A percentile compares a stretch with the other conserved stretches of the same genome.
phyloP scores from a whole-genome alignment of 768 basidiomycete genomes.

The Panellus pusillus region DNA sequence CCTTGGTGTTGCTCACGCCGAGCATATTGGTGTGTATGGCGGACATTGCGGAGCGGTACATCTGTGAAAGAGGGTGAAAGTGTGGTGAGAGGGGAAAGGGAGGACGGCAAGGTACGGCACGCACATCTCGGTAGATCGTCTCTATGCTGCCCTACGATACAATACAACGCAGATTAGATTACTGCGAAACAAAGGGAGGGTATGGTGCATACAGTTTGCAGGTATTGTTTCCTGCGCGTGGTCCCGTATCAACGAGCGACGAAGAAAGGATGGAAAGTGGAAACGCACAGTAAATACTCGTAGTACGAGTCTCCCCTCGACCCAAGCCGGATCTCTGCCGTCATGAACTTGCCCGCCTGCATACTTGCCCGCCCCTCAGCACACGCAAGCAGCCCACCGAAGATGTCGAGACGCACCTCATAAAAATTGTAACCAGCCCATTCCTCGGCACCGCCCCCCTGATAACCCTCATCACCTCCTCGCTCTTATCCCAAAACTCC shows the following conservation, averaged over 20 bases:
- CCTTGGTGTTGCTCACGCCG: constrained; percentile 51
- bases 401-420: constrained; percentile 65
- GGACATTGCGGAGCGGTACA: constrained; percentile 87
- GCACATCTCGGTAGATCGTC: constrained; percentile 78
- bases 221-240: constrained; percentile 62
- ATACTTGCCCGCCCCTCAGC: too few relatives aligned
- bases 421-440: constrained; percentile 81
- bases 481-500: constrained; percentile 78
- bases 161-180: not conserved
- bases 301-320: constrained; percentile 94
- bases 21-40: constrained; percentile 77
- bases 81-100: not conserved
- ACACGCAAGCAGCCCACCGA: too few relatives aligned
- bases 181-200: not conserved
- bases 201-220: constrained; percentile 75
- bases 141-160: constrained; percentile 52
- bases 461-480: constrained; percentile 74
- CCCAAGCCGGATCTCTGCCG: constrained; percentile 87
- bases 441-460: constrained; percentile 59
- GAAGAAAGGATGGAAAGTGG: not conserved
- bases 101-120: not conserved
- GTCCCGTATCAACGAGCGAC: not conserved
- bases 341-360: constrained; percentile 43
- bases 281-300: constrained; percentile 75
- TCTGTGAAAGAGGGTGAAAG: constrained; percentile 40